Conservation (phyloP, 2,329 filamentous ascomycete genomes). For the Neopestalotiopsis rosae region DNA sequence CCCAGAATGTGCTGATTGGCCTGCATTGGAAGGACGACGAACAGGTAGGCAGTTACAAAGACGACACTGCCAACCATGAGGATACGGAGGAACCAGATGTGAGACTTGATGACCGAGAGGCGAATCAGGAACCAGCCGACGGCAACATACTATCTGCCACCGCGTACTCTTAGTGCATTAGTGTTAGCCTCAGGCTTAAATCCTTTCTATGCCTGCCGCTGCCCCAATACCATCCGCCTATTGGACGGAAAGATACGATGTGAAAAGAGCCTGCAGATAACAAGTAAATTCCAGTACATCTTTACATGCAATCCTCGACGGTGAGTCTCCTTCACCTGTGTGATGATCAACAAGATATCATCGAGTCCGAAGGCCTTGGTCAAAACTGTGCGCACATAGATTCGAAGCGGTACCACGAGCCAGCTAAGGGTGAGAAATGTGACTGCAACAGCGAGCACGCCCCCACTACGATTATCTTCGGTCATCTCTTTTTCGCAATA, state of each 20-base stretch:
- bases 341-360: constrained; percentile 5
- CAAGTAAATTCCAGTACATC: too few relatives aligned
- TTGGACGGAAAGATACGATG: constrained; percentile 4
- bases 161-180: constrained; percentile 13
- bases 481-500: constrained; percentile 7
- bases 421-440: constrained; percentile 6
- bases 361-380: constrained; percentile 9
- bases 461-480: constrained; percentile 10
- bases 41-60: constrained; percentile 11
- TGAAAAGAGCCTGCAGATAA: constrained; percentile 8
- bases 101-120: constrained; percentile 11
- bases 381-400: constrained; percentile 4
- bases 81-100: constrained; percentile 4
- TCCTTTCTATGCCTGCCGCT: constrained; percentile 9
- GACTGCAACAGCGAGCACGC: constrained; percentile 10
- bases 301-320: neutral
- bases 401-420: constrained; percentile 7
- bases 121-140: constrained; percentile 18
- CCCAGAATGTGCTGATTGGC: constrained; percentile 18
- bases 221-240: constrained; percentile 13
- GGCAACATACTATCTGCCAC: constrained; percentile 5
- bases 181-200: neutral
- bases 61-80: constrained; percentile 13
- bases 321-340: neutral
- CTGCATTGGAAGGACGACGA: constrained; percentile 17